phyloP scores from a whole-genome alignment of 2,329 filamentous ascomycete species.

The Tolypocladium amazonense region DNA sequence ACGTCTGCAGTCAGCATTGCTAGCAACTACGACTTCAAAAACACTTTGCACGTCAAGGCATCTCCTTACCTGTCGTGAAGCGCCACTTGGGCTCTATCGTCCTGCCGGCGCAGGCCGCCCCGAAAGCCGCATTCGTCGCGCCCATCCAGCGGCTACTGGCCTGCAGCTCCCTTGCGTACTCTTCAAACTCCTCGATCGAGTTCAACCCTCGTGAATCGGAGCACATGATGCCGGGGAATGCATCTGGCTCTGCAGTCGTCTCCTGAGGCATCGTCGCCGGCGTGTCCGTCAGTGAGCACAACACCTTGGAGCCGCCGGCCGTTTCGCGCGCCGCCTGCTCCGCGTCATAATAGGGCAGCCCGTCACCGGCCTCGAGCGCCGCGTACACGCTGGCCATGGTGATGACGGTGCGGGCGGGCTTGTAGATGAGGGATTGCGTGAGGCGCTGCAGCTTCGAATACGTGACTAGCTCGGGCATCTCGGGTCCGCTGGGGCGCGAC shows the following conservation, averaged over 20 bases:
- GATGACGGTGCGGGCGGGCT: slow-evolving; percentile 30
- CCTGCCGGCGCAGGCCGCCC: slow-evolving; percentile 27
- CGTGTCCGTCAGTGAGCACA: slow-evolving; percentile 10
- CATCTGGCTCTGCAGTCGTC: slow-evolving; percentile 21
- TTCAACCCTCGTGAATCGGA: slow-evolving; percentile 25
- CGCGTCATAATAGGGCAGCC: slow-evolving; percentile 29
- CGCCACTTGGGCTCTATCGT: slow-evolving; percentile 26
- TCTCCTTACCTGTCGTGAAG: slow-evolving; percentile 20
- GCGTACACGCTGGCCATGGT: slow-evolving; percentile 31
- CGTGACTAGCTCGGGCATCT: slow-evolving; percentile 37
- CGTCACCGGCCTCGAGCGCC: slow-evolving; percentile 32
- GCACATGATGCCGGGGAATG: slow-evolving; percentile 35
- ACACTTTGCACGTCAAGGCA: neutral
- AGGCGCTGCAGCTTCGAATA: slow-evolving; percentile 35
- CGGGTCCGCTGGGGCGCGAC: slow-evolving; percentile 17
- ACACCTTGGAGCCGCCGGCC: neutral
- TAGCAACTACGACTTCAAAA: too few species aligned
- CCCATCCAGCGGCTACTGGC: slow-evolving; percentile 30
- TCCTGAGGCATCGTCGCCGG: slow-evolving; percentile 15
- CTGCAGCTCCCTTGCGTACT: slow-evolving; percentile 20
- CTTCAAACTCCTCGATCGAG: slow-evolving; percentile 21
- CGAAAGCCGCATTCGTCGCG: slow-evolving; percentile 29
- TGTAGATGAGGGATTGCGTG: slow-evolving; percentile 31
- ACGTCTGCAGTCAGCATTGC: neutral
- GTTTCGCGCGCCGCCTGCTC: slow-evolving; percentile 2